These are phyloP conservation scores for Leucocoprinus leucothites DNA, from an alignment of 768 basidiomycete genomes.

Conservation along the genomic window DNA sequence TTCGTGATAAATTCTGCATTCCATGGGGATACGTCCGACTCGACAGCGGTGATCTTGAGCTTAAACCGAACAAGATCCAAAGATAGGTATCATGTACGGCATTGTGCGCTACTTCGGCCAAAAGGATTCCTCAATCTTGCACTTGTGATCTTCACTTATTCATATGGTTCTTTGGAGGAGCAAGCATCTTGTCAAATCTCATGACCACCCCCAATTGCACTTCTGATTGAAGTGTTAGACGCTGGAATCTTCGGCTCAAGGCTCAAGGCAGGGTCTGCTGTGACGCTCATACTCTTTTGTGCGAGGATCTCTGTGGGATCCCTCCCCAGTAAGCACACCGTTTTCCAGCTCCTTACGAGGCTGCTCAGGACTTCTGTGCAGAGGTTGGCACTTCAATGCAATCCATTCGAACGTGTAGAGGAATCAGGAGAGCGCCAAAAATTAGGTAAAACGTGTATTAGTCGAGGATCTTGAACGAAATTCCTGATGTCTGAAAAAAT, in stretches of 20 bases:
- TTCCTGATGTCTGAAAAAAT: not conserved
- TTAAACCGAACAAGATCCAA: conserved; percentile 26
- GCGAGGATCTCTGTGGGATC: too few species aligned
- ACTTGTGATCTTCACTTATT: not conserved
- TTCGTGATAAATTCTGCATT: conserved; percentile 6
- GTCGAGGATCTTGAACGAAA: not conserved
- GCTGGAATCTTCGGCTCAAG: conserved; percentile 1
- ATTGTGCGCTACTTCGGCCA: conserved; percentile 5
- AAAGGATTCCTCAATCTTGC: not conserved
- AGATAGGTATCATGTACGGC: conserved; percentile 21
- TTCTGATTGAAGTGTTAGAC: not conserved
- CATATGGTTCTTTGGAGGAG: too few species aligned
- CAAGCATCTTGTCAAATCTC: conserved; percentile 1
- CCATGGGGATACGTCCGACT: conserved; percentile 5
- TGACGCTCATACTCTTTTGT: too few species aligned
- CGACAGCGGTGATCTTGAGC: conserved; percentile 4
- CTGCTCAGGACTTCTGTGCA: not conserved
- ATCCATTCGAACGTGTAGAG: not conserved
- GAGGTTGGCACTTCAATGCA: not conserved
- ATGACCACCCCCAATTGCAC: not conserved
- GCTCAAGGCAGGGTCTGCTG: too few species aligned
- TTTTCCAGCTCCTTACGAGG: too few species aligned
- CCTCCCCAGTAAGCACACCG: not conserved
- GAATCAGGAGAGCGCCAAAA: not conserved
- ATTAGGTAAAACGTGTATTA: not conserved